Base-by-base conservation (phyloP, 2,329 filamentous ascomycete genomes). In the Claviceps citrina region DNA sequence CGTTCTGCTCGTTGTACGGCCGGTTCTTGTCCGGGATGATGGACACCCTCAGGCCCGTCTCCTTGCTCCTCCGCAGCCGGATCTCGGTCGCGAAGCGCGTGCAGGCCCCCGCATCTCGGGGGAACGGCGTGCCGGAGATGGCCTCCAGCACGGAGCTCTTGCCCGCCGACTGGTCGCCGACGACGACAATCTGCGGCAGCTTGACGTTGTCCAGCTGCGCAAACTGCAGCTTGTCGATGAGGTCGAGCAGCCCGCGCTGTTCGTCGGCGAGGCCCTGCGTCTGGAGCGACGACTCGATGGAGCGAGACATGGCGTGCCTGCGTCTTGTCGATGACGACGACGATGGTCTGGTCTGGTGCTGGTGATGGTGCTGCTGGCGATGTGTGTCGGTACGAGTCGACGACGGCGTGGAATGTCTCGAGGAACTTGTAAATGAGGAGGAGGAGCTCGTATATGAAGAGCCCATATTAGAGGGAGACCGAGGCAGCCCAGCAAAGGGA, bases 121-220 rank as follows among this genome's bases (percentile, higher is more conserved):
- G 76, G 34, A 80, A 79, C 0, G 68, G 67, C 8, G 76, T 73
- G 19, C 72, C 71, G 0, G 73, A 76, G 28, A 80, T 62, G n/a
- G 73, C 73, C 49, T 78, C 73, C 2, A 79, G 64, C 1, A 76
- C 71, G 4, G 73, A 78, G 47, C 70, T 76, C 54, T 79, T 79
- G 16, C 76, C 76, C 5, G 72, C 69, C 2, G 72, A 77, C 54
- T 78, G 73, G 51, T 78, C 73, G 24, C 75, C 74, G 26, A 76
- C 75, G 19, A 78, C 73, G 35, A 78, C 73, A 27, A 79, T 71
- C 49, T 79, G 73, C 1, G 72, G 73, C 0, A 77, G 61, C 35
- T 66, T 64, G 48, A 70, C 59, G 52, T 68, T 66, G 49, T 72
- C 60, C 52, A 71, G 54, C 51, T 72, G 62, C 45, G 64, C 57